Evolutionary conservation across 345 rosid genomes (phyloP).

Genomic region (Theobroma cacao): DNA sequence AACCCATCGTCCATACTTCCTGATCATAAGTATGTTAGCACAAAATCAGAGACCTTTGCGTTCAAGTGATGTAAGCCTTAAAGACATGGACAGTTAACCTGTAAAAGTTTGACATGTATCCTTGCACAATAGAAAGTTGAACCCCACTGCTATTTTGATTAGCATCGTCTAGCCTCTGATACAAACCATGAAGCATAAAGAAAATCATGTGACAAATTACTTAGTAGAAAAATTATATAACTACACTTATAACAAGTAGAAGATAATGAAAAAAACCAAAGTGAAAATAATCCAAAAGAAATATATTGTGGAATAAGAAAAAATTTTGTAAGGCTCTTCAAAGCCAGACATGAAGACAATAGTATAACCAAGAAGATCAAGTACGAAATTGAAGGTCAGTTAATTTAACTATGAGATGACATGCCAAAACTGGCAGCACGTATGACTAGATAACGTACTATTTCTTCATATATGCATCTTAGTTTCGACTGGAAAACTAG

Average conservation of each 20-base stretch:
- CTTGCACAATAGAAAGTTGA: conserved; percentile 85
- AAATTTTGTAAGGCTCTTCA: neutral
- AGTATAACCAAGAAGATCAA: neutral
- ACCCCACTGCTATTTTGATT: conserved; percentile 54
- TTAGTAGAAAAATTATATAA: neutral
- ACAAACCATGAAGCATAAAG: conserved; percentile 8
- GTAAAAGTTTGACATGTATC: conserved; percentile 81
- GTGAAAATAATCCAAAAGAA: neutral
- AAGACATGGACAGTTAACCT: conserved; percentile 44
- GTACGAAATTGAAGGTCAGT: neutral
- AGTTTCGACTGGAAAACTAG: too few relatives aligned
- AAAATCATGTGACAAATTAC: neutral
- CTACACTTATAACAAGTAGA: neutral
- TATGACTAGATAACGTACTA: too few relatives aligned
- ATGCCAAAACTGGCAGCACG: too few relatives aligned
- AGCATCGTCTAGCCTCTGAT: conserved; percentile 70
- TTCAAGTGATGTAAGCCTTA: conserved; percentile 9
- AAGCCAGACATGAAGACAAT: neutral
- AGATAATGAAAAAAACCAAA: neutral
- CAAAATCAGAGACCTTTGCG: conserved; percentile 16
- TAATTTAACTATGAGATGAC: too few relatives aligned
- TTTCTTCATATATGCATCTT: too few relatives aligned
- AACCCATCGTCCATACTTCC: conserved; percentile 91
- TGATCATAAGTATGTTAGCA: conserved; percentile 32
- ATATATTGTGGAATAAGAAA: neutral